Evolutionary conservation across 1,284 basidiomycete species (phyloP).

Genomic region (Fomitopsis pinicola): DNA sequence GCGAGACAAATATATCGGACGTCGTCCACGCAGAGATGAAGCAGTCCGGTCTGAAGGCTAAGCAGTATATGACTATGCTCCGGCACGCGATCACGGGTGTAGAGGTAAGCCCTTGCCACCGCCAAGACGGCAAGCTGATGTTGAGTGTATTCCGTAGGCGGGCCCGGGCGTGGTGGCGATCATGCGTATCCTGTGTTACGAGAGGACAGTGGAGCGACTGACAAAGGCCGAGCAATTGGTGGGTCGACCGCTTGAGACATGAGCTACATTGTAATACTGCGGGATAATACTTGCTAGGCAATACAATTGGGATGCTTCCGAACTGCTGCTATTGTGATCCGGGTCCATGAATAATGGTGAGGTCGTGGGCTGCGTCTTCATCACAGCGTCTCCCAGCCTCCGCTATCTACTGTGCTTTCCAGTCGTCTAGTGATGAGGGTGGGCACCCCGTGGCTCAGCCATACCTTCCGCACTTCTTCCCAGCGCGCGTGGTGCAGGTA

Average conservation of each 20-base stretch:
- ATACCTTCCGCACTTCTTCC: slow-evolving; percentile 89
- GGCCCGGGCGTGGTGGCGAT: slow-evolving; percentile 46
- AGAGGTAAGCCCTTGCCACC: slow-evolving; percentile 47
- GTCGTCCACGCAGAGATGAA: slow-evolving; percentile 44
- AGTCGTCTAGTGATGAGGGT: slow-evolving; percentile 87
- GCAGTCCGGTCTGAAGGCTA: slow-evolving; percentile 40
- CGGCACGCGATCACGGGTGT: slow-evolving; percentile 76
- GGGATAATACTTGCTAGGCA: background rate
- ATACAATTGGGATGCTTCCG: background rate
- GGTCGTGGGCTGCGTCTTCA: slow-evolving; percentile 1
- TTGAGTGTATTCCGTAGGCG: slow-evolving; percentile 26
- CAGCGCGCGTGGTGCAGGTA: slow-evolving; percentile 83
- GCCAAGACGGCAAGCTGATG: slow-evolving; percentile 10
- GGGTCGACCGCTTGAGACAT: background rate
- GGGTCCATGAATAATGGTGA: background rate
- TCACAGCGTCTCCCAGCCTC: slow-evolving; percentile 89
- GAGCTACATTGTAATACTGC: slow-evolving; percentile 5
- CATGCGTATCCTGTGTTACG: slow-evolving; percentile 38
- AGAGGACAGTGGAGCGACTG: slow-evolving; percentile 31
- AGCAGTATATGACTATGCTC: slow-evolving; percentile 64
- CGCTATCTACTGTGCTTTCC: slow-evolving; percentile 85
- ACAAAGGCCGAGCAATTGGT: slow-evolving; percentile 8
- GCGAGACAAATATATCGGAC: slow-evolving; percentile 32
- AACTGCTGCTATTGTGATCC: background rate
- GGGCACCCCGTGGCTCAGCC: slow-evolving; percentile 89